Evolutionary conservation across 345 rosid species (phyloP).

Genomic region (Clarkia xantiana): DNA sequence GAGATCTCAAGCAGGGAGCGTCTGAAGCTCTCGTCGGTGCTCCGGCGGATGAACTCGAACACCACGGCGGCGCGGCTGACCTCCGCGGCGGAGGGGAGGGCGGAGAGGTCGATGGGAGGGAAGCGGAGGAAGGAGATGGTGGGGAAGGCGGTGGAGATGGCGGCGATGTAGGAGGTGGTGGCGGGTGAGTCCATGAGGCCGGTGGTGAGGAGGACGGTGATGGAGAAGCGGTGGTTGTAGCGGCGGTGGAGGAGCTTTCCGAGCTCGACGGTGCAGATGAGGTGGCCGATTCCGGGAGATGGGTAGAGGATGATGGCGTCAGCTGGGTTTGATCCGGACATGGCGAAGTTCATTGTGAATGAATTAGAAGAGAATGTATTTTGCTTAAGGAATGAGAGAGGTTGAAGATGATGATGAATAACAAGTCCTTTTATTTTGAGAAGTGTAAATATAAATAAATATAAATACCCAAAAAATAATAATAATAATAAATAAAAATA

Average conservation of each 20-base stretch:
- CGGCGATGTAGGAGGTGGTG: neutral
- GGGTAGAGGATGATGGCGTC: constrained; percentile 13
- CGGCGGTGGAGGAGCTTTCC: constrained; percentile 7
- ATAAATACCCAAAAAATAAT: too few relatives aligned
- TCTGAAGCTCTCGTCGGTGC: constrained; percentile 6
- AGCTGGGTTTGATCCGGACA: too few relatives aligned
- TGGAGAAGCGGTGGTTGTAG: constrained; percentile 4
- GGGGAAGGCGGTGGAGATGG: constrained; percentile 9
- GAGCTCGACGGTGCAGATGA: constrained; percentile 11
- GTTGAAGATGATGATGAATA: too few relatives aligned
- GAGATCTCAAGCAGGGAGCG: constrained; percentile 2
- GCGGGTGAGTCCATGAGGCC: constrained; percentile 2
- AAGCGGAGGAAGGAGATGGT: constrained; percentile 12
- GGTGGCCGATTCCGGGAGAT: constrained; percentile 14
- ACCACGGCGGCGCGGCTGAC: neutral
- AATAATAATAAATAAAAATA: too few relatives aligned
- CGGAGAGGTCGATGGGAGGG: constrained; percentile 1
- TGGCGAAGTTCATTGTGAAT: too few relatives aligned
- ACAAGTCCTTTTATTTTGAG: too few relatives aligned
- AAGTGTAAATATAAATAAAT: too few relatives aligned
- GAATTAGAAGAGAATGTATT: too few relatives aligned
- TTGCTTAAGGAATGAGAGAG: too few relatives aligned
- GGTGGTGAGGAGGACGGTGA: constrained; percentile 11
- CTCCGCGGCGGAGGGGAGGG: neutral
- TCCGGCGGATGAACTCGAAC: constrained; percentile 5